Base-by-base conservation (phyloP, 2,329 filamentous ascomycete species). In the Microcyclosporella mali region DNA sequence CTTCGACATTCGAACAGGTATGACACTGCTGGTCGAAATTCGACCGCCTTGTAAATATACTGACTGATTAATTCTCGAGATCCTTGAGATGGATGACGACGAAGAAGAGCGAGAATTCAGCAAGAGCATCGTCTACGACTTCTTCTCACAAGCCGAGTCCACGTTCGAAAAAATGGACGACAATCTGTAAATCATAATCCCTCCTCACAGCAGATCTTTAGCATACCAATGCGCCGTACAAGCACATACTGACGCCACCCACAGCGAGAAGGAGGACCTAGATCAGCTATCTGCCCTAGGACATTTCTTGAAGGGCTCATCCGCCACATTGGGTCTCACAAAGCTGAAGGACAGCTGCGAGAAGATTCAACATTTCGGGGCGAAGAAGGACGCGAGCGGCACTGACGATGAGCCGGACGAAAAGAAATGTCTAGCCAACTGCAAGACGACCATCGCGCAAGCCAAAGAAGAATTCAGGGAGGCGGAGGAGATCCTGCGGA, bases 71-170 rank as follows among this genome's bases (percentile, higher is more conserved):
- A 35, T 31, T 17, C 12, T 32, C 25, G 35, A 62, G 60, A 97
- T 98, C 64, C 79, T 97, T 50, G 92, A 97, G 68, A 95, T 98
- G 90, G 92, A 98, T 65, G 92, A 97, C 52, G 85, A 86, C 52
- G 84, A 86, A 54, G 79, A 82, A 9, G 85, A 90, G 51, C 77
- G 82, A 56, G 88, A 95, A 37, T 97, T 97, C 73, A 94, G 85
- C 69, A 79, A 75, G 57, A 83, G 84, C 47, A 89, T 98, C 53
- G 89, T 97, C 37, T 84, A 81, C 62, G 87, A 88, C 49, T 98
- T 95, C 72, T 94, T 97, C 56, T 82, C 88, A 14, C 92, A 98
- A 70, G 90, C 88, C 29, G 78, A 88, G 55, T 76, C 79, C 55
- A 97, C 90, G 0, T 95, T 97, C 65, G 69, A 69, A 14, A 80